Evolutionary conservation across 2,329 filamentous ascomycete genomes (phyloP), one percentile per base, ranked within the genome.

Genomic region (Venturia nashicola): DNA sequence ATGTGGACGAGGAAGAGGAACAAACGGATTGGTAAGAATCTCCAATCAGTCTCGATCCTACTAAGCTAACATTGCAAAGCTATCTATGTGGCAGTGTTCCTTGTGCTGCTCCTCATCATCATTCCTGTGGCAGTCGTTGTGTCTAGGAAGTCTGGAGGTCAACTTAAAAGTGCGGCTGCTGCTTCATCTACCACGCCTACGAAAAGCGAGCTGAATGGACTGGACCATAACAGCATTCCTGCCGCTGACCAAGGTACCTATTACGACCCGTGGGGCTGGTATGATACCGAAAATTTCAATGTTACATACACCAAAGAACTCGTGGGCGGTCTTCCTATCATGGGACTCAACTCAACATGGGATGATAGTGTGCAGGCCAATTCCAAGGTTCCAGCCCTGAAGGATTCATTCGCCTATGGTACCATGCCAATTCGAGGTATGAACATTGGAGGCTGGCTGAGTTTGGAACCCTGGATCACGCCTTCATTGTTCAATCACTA

Each of bases 361-460:
- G 88, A 97, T 72, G 92, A 99, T 75, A 89, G 87, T 32, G 79
- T 83, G 2, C 79, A 81, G 67, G 86, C 92, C 14, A 97, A 97
- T 72, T 80, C 84, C 20, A 85, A 91, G 40, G 91, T 95, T 0
- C 89, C 91, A 0, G 79, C 90, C 1, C 79, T 99, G 7, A 83
- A 90, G 68, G 80, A 92, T 66, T 70, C 80, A 0, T 97, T 93
- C 83, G 85, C 87, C 2, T 99, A 97, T 70, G 83, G 86, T 2
- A 85, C 83, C 27, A 86, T 81, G 63, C 91, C 92, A 2, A 91
- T 95, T 32, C 85, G 93, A 7, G 94, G 94, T 0, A 90, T 97
- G 43, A 97, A 96, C 70, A 73, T 97, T 0, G 94, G 94, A 61
- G 94, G 94, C 14, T 99, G 94, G 94, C 83, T 99, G 1, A 89